Evolutionary conservation across 495 filamentous ascomycete genomes (phyloP), one percentile per base, ranked within the genome.

Genomic region (Penicillium coffeae): DNA sequence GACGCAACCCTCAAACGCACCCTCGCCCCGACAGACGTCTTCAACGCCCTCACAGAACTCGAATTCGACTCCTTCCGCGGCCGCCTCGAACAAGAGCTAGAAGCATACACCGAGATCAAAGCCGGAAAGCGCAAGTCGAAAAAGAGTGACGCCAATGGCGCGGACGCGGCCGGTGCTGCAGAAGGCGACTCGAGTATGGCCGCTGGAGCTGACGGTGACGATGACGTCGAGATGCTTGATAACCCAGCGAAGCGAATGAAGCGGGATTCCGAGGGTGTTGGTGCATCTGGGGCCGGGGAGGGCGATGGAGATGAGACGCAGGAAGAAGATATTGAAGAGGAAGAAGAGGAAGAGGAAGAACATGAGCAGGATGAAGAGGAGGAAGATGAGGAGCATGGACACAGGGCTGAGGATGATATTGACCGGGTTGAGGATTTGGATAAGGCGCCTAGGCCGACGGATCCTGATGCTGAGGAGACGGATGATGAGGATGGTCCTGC

Each of bases 61-160:
- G 93, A 97, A 70, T 90, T 90, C 56, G 85, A 83, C 16, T 79
- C 79, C 32, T 91, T 96, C 67, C 75, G 83, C 2, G 74, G 79
- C 16, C 68, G 80, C 7, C 63, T 85, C 5, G 79, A 84, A 50
- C 75, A 74, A 5, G 82, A 85, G 55, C 56, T 86, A 16, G 71
- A 73, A 21, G 72, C 72, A 27, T 86, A 79, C 65, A 82, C 73
- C 21, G 79, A 82, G 47, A 73, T 82, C 45, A 81, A 83, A 56
- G 76, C 77, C 21, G 81, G 82, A 44, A 88, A 87, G 69, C 71
- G 83, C 55, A 82, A 79, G 63, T 71, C 68, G 4, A 83, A 83
- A 62, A 74, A 79, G 67, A 49, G 70, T 65, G 76, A 74, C 49
- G 70, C 65, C 52, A 58, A 60, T 37, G 47, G 52, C 14, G 51